Evolutionary conservation across 345 rosid genomes (phyloP).

Genomic region (Toxicodendron radicans): DNA sequence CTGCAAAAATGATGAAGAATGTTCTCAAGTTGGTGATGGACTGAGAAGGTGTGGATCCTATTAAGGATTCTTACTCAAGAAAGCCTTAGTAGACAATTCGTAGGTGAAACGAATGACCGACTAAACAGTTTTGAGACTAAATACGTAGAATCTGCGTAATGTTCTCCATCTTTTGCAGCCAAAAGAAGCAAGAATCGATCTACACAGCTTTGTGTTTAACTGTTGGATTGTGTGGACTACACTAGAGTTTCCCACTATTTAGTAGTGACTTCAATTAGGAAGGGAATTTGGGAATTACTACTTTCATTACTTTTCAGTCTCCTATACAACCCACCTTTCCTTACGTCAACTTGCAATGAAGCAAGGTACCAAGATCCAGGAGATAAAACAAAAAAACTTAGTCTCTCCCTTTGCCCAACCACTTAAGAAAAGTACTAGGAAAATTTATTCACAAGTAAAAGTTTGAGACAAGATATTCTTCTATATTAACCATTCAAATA

Average conservation of each 20-base stretch:
- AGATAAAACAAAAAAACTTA: neutral
- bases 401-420: conserved; percentile 12
- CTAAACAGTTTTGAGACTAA: too few relatives aligned
- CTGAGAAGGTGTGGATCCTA: too few relatives aligned
- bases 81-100: too few relatives aligned
- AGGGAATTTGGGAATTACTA: neutral
- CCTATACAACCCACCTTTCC: neutral
- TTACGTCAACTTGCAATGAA: conserved; percentile 5
- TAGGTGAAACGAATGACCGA: too few relatives aligned
- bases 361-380: conserved; percentile 16
- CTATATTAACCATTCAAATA: conserved; percentile 14
- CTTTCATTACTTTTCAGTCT: neutral
- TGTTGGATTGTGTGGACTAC: neutral
- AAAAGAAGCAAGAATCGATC: neutral
- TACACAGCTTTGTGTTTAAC: neutral
- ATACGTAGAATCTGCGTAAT: neutral
- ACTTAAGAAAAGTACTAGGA: conserved; percentile 41
- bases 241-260: neutral
- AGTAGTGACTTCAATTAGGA: neutral
- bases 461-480: conserved; percentile 20
- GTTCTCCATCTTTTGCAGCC: neutral
- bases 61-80: too few relatives aligned
- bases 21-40: too few relatives aligned
- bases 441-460: conserved; percentile 18
- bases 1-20: too few relatives aligned